Conservation (phyloP, 352 stramenopile genomes). For the Pythium vanterpoolii region DNA sequence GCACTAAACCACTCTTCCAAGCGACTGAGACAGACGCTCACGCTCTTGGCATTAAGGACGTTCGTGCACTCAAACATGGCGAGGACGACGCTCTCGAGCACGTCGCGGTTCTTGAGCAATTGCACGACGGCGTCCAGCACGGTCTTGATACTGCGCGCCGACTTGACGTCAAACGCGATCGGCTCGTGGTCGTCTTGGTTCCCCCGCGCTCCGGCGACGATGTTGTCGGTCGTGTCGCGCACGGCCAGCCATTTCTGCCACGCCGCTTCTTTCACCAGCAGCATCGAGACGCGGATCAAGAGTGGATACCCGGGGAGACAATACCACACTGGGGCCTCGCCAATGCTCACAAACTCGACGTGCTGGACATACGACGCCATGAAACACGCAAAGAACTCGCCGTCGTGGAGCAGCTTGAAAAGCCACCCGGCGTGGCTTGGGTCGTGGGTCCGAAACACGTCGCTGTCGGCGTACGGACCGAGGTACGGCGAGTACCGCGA, state of each 20-base stretch:
- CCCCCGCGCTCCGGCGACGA: conserved; percentile 7
- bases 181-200: conserved; percentile 25
- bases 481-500: conserved; percentile 56
- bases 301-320: conserved; percentile 59
- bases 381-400: conserved; percentile 74
- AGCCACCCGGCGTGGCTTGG: conserved; percentile 40
- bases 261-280: conserved; percentile 64
- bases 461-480: conserved; percentile 40
- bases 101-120: conserved; percentile 53
- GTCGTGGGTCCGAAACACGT: conserved; percentile 58
- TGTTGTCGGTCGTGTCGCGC: conserved; percentile 40
- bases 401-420: conserved; percentile 53
- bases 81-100: conserved; percentile 62
- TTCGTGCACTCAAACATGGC: conserved; percentile 77
- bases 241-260: conserved; percentile 65
- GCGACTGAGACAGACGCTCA: conserved; percentile 49
- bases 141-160: conserved; percentile 44
- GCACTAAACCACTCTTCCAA: conserved; percentile 74
- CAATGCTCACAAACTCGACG: conserved; percentile 35
- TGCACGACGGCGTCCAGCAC: conserved; percentile 57
- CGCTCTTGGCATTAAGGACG: conserved; percentile 55
- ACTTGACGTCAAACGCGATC: conserved; percentile 45
- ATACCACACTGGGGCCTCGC: conserved; percentile 36
- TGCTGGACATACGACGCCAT: conserved; percentile 58
- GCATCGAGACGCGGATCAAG: conserved; percentile 50